phyloP scores from a whole-genome alignment of 768 basidiomycete genomes.

The Amanita thiersii region DNA sequence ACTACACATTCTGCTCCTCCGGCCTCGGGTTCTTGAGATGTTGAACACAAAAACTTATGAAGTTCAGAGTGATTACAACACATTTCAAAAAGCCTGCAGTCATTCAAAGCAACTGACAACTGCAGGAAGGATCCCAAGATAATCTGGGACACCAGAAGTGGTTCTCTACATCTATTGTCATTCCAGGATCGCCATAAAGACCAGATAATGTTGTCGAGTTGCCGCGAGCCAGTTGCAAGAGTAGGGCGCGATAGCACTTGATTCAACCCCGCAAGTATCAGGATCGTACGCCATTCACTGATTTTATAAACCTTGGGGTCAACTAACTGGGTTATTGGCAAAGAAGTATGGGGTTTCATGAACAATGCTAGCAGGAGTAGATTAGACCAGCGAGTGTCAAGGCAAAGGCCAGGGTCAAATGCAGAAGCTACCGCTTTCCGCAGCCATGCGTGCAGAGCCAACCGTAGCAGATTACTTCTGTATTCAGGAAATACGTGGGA shows the following conservation, averaged over 20 bases:
- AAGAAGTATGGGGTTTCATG: slow-evolving; percentile 9
- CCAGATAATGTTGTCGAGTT: slow-evolving; percentile 20
- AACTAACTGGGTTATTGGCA: not conserved
- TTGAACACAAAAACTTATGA: slow-evolving; percentile 19
- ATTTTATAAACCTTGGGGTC: not conserved
- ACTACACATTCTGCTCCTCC: slow-evolving; percentile 24
- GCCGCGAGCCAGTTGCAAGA: slow-evolving; percentile 14
- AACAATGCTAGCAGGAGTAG: slow-evolving; percentile 29
- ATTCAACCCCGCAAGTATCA: slow-evolving; percentile 31
- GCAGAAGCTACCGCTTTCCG: slow-evolving; percentile 14
- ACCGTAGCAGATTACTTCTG: slow-evolving; percentile 1
- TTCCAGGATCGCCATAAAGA: slow-evolving; percentile 37
- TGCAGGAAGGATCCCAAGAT: slow-evolving; percentile 37
- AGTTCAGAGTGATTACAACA: slow-evolving; percentile 25
- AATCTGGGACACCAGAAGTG: slow-evolving; percentile 23
- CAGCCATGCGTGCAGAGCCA: slow-evolving; percentile 19
- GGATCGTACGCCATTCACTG: slow-evolving; percentile 33
- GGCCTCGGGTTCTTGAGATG: slow-evolving; percentile 10
- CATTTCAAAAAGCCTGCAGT: slow-evolving; percentile 25
- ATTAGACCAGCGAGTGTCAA: slow-evolving; percentile 33
- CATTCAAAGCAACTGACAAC: slow-evolving; percentile 29
- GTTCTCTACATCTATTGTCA: slow-evolving; percentile 9
- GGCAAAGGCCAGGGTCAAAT: slow-evolving; percentile 22
- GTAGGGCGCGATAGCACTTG: slow-evolving; percentile 14
- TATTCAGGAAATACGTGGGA: slow-evolving; percentile 19